phyloP scores from a whole-genome alignment of 306 rosid genomes.

The Dryas alaskensis region DNA sequence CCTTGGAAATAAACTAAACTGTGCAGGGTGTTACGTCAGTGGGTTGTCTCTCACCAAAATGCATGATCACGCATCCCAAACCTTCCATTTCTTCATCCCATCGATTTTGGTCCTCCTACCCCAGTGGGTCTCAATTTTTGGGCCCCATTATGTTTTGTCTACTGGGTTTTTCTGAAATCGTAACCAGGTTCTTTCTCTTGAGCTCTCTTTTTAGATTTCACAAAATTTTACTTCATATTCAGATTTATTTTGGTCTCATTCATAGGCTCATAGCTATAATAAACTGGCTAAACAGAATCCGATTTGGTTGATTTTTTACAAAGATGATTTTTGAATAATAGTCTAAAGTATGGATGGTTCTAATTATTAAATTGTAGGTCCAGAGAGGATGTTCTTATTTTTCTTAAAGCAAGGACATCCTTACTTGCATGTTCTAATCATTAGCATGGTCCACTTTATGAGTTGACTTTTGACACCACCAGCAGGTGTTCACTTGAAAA shows the following conservation, averaged over 20 bases:
- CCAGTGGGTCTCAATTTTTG: background rate
- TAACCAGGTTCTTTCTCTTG: constrained; percentile 2
- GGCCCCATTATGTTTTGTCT: background rate
- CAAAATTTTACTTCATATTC: background rate
- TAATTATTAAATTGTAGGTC: too few relatives aligned
- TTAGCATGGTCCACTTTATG: background rate
- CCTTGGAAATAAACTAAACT: background rate
- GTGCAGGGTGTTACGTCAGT: constrained; percentile 2
- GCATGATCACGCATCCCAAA: background rate
- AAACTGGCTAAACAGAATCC: too few relatives aligned
- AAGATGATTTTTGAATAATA: too few relatives aligned
- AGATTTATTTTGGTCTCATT: background rate
- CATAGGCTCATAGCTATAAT: background rate
- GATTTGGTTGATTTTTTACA: too few relatives aligned
- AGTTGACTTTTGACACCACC: background rate
- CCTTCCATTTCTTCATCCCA: background rate
- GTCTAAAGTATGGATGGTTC: background rate
- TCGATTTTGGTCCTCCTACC: background rate
- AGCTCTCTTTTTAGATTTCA: constrained; percentile 4
- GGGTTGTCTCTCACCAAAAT: background rate
- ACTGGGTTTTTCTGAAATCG: background rate
- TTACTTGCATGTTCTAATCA: too few relatives aligned
- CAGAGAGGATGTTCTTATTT: too few relatives aligned
- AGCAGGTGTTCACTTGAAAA: background rate
- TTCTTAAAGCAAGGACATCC: too few relatives aligned